phyloP scores from a whole-genome alignment of 1,139 yeast species.

The Zygosaccharomyces sapae region DNA sequence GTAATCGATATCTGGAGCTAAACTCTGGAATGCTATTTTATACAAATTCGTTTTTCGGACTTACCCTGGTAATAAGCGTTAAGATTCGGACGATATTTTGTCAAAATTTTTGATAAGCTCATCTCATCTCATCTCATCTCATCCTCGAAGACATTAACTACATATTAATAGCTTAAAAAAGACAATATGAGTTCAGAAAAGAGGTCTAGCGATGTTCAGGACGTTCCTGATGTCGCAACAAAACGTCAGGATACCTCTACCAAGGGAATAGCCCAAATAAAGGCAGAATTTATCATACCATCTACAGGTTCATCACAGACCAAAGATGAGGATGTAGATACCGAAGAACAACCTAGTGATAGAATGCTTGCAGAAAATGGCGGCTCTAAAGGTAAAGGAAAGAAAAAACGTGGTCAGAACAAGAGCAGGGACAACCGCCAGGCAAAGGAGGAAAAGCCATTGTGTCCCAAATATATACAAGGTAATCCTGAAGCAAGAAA shows the following conservation, averaged over 20 bases:
- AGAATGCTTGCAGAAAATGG: conserved; percentile 29
- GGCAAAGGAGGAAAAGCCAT: conserved; percentile 55
- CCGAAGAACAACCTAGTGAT: conserved; percentile 44
- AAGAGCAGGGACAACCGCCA: conserved; percentile 79
- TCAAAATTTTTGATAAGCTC: conserved; percentile 12
- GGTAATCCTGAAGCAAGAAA: conserved; percentile 43
- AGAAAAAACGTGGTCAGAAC: conserved; percentile 77
- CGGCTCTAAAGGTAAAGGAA: conserved; percentile 44
- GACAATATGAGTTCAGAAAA: conserved; percentile 10
- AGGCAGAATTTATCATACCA: conserved; percentile 53
- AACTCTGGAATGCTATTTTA: too few relatives aligned
- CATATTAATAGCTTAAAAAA: background rate
- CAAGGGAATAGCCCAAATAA: conserved; percentile 64
- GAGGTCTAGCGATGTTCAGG: conserved; percentile 8
- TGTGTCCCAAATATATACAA: conserved; percentile 57
- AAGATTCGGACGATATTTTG: background rate
- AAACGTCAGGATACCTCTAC: conserved; percentile 18
- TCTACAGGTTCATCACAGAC: conserved; percentile 15
- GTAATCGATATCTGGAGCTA: background rate
- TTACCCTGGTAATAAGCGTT: background rate
- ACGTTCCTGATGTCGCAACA: background rate
- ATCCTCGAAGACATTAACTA: conserved; percentile 1
- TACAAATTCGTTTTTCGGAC: background rate
- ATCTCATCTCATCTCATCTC: conserved; percentile 10
- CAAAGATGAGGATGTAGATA: conserved; percentile 35